phyloP scores from a whole-genome alignment of 176 grass and related monocot genomes.

The Musa acuminata region DNA sequence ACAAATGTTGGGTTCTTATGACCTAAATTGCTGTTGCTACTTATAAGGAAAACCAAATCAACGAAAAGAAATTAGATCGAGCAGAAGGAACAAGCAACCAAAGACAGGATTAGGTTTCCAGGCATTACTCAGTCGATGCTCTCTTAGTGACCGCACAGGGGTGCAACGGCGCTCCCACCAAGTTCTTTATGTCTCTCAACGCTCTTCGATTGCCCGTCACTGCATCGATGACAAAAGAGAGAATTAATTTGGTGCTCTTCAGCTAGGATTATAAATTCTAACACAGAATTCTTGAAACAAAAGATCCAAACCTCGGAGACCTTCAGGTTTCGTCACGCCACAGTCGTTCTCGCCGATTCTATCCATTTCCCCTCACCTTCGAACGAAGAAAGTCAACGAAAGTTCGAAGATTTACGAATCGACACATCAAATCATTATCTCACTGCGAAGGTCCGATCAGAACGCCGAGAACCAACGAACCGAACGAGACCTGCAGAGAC shows the following conservation, averaged over 20 bases:
- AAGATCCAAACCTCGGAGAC: constrained; percentile 23
- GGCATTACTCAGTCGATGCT: constrained; percentile 49
- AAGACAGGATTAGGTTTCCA: constrained; percentile 9
- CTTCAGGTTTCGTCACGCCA: constrained; percentile 4
- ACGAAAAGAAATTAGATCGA: constrained; percentile 22
- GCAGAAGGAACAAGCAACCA: not conserved
- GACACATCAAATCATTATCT: not conserved
- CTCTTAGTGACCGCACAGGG: constrained; percentile 42
- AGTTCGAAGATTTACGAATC: not conserved
- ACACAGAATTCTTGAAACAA: not conserved
- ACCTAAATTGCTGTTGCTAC: constrained; percentile 26
- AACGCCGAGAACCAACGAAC: not conserved
- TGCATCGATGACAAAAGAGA: constrained; percentile 19
- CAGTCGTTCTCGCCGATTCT: not conserved
- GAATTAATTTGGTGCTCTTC: not conserved
- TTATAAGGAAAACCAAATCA: not conserved
- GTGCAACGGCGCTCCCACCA: constrained; percentile 24
- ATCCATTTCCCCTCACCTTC: not conserved
- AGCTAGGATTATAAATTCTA: not conserved
- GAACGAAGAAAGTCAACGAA: not conserved
- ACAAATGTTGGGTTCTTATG: constrained; percentile 21
- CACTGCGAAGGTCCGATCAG: not conserved
- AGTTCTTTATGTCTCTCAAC: constrained; percentile 60
- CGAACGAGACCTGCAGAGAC: not conserved
- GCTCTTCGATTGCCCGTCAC: constrained; percentile 56